Base-by-base conservation (phyloP, 306 rosid species). In the Geum urbanum region DNA sequence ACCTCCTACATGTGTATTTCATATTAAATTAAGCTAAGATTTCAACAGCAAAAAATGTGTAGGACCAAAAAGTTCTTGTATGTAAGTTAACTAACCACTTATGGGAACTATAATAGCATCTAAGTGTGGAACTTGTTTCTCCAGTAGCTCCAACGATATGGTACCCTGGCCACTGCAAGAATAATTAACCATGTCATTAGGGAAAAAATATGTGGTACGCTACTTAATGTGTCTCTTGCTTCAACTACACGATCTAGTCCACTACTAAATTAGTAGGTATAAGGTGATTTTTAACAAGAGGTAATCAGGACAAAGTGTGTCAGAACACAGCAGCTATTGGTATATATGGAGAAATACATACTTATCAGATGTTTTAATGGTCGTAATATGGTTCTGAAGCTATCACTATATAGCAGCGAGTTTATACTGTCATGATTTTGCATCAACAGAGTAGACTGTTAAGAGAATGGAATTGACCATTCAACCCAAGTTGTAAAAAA, bases 91-190 rank as follows among this genome's bases (percentile, higher is more conserved):
- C 92, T 49, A 72, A 92, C 98, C 97, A 73, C 97, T 92, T 70
- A 92, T 88, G 62, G 97, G 97, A 32, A 84, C 97, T 40, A 90
- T 79, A 39, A 90, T 74, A 7, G 87, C 74, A 80, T 92, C 97
- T 46, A 92, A 46, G 67, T 86, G 86, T 40, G 96, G 90, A 51
- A 69, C 90, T 79, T 90, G 98, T 81, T 89, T 96, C 76, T 90
- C 97, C 75, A 92, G 79, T 78, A 92, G 75, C 86, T 92, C 96
- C 75, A 92, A 78, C 22, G 92, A 81, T 64, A 90, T 75, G 74
- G 98, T 92, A 71, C 97, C 98, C 77, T 92, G 98, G 63, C 97
- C 98, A 60, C 98, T 90, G 84, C 91, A 86, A 82, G 80, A 83
- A 71, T 68, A 50, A 51, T n/a, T 8, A 20, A 35, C 3, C 37